phyloP scores from a whole-genome alignment of 2,329 filamentous ascomycete genomes.

The Penicillium capsulatum region DNA sequence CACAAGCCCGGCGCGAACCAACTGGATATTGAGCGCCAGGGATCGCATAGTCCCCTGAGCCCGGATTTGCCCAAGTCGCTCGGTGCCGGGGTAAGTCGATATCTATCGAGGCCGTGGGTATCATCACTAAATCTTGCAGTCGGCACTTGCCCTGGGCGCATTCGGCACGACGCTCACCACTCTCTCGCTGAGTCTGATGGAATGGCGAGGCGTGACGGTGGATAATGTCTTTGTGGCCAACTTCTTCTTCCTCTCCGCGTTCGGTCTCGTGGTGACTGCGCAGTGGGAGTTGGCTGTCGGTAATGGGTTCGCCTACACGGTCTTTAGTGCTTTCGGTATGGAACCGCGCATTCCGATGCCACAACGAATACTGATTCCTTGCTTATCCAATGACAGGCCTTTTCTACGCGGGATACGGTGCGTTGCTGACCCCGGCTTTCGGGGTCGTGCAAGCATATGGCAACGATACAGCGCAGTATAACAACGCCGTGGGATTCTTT shows the following conservation, averaged over 20 bases:
- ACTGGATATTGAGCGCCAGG: constrained; percentile 18
- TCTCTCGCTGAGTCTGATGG: constrained; percentile 53
- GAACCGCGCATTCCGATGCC: background rate
- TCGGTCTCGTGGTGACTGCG: constrained; percentile 53
- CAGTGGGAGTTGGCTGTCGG: constrained; percentile 54
- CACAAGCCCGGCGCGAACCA: constrained; percentile 5
- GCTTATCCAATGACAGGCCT: constrained; percentile 29
- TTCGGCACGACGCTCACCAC: constrained; percentile 55
- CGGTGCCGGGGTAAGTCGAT: constrained; percentile 22
- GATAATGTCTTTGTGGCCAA: constrained; percentile 53
- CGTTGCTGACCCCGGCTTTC: constrained; percentile 47
- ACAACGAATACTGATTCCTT: background rate
- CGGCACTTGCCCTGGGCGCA: constrained; percentile 50
- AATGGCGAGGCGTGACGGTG: constrained; percentile 50
- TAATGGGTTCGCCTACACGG: constrained; percentile 53
- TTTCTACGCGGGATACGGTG: constrained; percentile 50
- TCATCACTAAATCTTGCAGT: too few species aligned
- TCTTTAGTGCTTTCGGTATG: constrained; percentile 52
- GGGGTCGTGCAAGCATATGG: constrained; percentile 46
- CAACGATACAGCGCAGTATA: constrained; percentile 38
- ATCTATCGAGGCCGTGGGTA: too few species aligned
- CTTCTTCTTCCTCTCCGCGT: constrained; percentile 51
- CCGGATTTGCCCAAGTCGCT: constrained; percentile 13
- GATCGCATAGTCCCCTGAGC: background rate
- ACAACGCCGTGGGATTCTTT: constrained; percentile 51